These are phyloP conservation scores for Rhipidocladum racemiflorum DNA, from an alignment of 176 grass and related monocot species.

Conservation along the genomic window DNA sequence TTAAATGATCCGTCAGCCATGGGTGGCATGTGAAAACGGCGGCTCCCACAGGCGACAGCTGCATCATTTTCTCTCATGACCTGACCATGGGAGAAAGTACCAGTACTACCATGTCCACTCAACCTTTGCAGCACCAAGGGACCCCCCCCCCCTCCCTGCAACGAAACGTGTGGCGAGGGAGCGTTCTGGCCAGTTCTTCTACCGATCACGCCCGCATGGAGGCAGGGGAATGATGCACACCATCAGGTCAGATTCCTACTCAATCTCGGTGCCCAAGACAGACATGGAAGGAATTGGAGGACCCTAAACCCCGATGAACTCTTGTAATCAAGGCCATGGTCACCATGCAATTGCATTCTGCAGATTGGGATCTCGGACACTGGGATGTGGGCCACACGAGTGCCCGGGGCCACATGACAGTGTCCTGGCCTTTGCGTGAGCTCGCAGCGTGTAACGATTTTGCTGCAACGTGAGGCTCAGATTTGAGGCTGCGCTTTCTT, in stretches of 20 bases:
- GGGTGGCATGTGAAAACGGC: neutral
- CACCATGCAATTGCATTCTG: neutral
- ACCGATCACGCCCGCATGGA: neutral
- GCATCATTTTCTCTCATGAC: neutral
- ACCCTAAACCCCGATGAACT: neutral
- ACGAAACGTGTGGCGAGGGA: slow-evolving; percentile 15
- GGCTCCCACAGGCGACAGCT: neutral
- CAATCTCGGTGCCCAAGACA: neutral
- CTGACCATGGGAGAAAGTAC: neutral
- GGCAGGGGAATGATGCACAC: neutral
- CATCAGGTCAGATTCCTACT: neutral
- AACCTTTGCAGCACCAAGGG: neutral
- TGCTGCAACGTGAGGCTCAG: neutral
- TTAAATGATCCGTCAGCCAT: neutral
- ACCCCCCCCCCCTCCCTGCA: neutral
- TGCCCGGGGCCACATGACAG: neutral
- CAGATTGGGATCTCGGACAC: neutral
- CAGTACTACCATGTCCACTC: neutral
- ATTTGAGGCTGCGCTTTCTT: neutral
- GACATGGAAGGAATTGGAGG: neutral
- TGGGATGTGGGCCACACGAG: too few species aligned
- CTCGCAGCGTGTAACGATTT: neutral
- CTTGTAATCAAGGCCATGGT: neutral
- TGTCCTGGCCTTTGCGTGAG: neutral
- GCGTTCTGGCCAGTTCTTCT: neutral